Evolutionary conservation across 495 filamentous ascomycete species (phyloP).

Genomic region (Penicillium coprophilum): DNA sequence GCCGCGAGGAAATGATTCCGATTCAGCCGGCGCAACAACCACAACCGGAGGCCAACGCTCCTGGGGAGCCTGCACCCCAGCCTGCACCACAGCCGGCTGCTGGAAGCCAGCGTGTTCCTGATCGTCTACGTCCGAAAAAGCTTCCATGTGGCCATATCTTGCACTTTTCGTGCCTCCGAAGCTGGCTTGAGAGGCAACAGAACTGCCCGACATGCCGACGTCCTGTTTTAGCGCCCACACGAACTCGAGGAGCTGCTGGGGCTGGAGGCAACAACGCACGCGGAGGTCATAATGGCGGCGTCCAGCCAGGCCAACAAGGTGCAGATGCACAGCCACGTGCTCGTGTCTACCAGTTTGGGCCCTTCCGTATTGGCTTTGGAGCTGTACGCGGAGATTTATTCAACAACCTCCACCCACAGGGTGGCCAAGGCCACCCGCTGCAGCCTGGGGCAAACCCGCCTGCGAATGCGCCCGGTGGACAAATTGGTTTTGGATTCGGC

Average conservation of each 20-base stretch:
- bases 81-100: slow-evolving; percentile 17
- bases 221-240: slow-evolving; percentile 56
- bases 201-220: slow-evolving; percentile 93
- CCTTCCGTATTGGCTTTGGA: slow-evolving; percentile 58
- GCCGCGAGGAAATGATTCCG: slow-evolving; percentile 89
- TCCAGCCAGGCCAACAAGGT: slow-evolving; percentile 32
- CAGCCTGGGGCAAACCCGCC: slow-evolving; percentile 30
- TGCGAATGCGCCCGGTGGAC: slow-evolving; percentile 34
- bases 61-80: slow-evolving; percentile 33
- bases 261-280: slow-evolving; percentile 28
- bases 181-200: slow-evolving; percentile 98
- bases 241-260: slow-evolving; percentile 28
- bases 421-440: slow-evolving; percentile 43
- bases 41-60: slow-evolving; percentile 33
- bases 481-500: slow-evolving; percentile 47
- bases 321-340: slow-evolving; percentile 40
- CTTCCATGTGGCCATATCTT: slow-evolving; percentile 94
- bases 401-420: slow-evolving; percentile 52
- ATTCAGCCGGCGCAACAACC: slow-evolving; percentile 52
- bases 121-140: slow-evolving; percentile 88
- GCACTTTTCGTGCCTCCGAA: slow-evolving; percentile 89
- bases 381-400: slow-evolving; percentile 54
- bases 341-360: slow-evolving; percentile 55
- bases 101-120: slow-evolving; percentile 50
- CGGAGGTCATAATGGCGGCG: slow-evolving; percentile 30